phyloP scores from a whole-genome alignment of 129 eudicot genomes.

The Pittosporum tobira region DNA sequence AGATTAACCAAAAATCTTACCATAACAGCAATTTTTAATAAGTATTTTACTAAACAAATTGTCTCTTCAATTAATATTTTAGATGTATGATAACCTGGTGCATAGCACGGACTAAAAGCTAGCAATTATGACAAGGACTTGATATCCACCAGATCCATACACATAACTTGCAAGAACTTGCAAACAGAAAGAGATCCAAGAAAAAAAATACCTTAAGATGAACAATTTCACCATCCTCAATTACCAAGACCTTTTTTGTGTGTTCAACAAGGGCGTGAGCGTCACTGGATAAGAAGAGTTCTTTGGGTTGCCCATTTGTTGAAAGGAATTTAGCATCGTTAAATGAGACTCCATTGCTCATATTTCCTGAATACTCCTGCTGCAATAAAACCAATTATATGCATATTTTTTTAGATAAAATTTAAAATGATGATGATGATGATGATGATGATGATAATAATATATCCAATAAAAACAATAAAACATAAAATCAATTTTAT shows the following conservation, averaged over 20 bases:
- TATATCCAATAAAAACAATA: slow-evolving; percentile 10
- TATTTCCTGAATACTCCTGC: slow-evolving; percentile 69
- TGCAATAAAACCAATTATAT: slow-evolving; percentile 16
- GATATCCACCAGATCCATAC: background rate
- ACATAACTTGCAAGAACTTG: slow-evolving; percentile 1
- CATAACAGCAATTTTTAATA: too few species aligned
- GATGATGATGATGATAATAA: too few species aligned
- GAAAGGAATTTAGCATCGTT: slow-evolving; percentile 55
- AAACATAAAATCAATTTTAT: slow-evolving; percentile 2
- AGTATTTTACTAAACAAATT: too few species aligned
- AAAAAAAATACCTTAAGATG: slow-evolving; percentile 57
- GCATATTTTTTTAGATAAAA: too few species aligned
- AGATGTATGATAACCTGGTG: too few species aligned
- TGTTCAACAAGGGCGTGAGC: slow-evolving; percentile 92
- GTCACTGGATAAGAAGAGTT: slow-evolving; percentile 86
- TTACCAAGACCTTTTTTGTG: slow-evolving; percentile 86
- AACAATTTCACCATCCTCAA: slow-evolving; percentile 93
- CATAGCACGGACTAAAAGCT: too few species aligned
- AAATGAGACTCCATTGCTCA: slow-evolving; percentile 43
- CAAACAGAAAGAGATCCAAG: background rate
- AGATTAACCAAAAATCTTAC: too few species aligned
- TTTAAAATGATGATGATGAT: too few species aligned
- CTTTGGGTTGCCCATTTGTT: slow-evolving; percentile 72
- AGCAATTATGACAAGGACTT: background rate
- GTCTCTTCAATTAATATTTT: too few species aligned